Conservation (phyloP, 2,329 filamentous ascomycete genomes). For the Aspergillus sergii region DNA sequence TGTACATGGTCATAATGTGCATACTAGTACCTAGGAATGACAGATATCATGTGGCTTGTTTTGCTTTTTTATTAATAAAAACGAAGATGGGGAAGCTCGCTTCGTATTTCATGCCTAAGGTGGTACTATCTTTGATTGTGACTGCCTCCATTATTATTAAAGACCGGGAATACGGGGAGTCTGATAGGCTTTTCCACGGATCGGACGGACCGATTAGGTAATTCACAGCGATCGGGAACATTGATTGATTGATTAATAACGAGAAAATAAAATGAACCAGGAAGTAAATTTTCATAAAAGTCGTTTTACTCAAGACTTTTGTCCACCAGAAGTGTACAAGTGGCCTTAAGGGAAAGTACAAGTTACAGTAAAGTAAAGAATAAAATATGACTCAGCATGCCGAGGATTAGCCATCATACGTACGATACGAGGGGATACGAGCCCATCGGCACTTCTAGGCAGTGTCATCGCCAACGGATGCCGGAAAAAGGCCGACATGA, state of each 20-base stretch:
- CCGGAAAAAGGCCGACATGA: conserved; percentile 31
- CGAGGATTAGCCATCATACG: conserved; percentile 10
- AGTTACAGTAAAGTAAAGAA: not conserved
- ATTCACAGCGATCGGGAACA: conserved; percentile 7
- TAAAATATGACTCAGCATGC: conserved; percentile 9
- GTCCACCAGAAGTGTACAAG: conserved; percentile 4
- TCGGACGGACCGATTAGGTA: conserved; percentile 13
- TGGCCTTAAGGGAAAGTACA: conserved; percentile 3
- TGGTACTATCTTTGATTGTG: not conserved
- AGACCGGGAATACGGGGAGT: not conserved
- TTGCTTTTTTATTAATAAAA: not conserved
- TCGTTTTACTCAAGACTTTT: not conserved
- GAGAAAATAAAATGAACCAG: not conserved
- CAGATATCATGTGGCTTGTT: not conserved
- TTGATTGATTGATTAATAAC: not conserved
- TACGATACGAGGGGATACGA: conserved; percentile 4
- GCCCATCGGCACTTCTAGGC: conserved; percentile 12
- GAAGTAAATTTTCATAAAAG: not conserved
- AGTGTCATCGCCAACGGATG: conserved; percentile 23
- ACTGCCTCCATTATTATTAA: not conserved
- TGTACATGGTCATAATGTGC: not conserved
- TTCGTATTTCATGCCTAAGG: not conserved
- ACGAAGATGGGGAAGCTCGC: not conserved
- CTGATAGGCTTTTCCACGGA: conserved; percentile 11
- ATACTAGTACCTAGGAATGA: not conserved